Evolutionary conservation across 495 filamentous ascomycete species (phyloP).

Genomic region (Stereocaulon alpinum): DNA sequence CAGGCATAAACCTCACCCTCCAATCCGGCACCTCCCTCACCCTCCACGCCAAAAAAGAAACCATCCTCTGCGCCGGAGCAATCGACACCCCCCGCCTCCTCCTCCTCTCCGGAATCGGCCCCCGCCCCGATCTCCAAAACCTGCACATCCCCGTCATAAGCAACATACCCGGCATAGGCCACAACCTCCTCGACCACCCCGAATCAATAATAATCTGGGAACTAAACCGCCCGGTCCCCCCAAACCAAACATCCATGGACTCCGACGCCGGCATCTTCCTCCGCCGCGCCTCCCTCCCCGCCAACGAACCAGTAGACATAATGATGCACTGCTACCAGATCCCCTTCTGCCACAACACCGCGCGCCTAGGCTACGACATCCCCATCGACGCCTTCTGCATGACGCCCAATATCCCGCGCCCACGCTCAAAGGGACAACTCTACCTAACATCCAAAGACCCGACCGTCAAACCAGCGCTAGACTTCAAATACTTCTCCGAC

Average conservation of each 20-base stretch:
- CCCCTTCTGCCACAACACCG: slow-evolving; percentile 63
- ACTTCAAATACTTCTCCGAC: slow-evolving; percentile 85
- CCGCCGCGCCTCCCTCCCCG: slow-evolving; percentile 56
- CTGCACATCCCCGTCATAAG: slow-evolving; percentile 59
- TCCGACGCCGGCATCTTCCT: slow-evolving; percentile 78
- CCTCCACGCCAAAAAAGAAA: slow-evolving; percentile 55
- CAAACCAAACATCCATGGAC: slow-evolving; percentile 75
- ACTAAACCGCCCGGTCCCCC: slow-evolving; percentile 62
- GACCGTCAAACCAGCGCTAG: slow-evolving; percentile 63
- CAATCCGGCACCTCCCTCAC: slow-evolving; percentile 52
- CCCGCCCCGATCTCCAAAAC: slow-evolving; percentile 47
- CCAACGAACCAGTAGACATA: slow-evolving; percentile 59
- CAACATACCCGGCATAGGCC: slow-evolving; percentile 66
- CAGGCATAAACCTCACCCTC: slow-evolving; percentile 54
- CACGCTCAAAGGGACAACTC: slow-evolving; percentile 60
- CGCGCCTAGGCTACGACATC: slow-evolving; percentile 61
- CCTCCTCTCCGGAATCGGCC: slow-evolving; percentile 70
- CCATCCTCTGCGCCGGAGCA: slow-evolving; percentile 67
- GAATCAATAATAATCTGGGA: slow-evolving; percentile 79
- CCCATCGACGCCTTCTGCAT: slow-evolving; percentile 79
- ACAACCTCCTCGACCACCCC: slow-evolving; percentile 70
- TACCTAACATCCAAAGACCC: slow-evolving; percentile 65
- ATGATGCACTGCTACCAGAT: slow-evolving; percentile 95
- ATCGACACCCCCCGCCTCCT: slow-evolving; percentile 67
- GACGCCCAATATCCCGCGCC: slow-evolving; percentile 81